Evolutionary conservation across 2,329 filamentous ascomycete genomes (phyloP).

Genomic region (Trematosphaeria pertusa): DNA sequence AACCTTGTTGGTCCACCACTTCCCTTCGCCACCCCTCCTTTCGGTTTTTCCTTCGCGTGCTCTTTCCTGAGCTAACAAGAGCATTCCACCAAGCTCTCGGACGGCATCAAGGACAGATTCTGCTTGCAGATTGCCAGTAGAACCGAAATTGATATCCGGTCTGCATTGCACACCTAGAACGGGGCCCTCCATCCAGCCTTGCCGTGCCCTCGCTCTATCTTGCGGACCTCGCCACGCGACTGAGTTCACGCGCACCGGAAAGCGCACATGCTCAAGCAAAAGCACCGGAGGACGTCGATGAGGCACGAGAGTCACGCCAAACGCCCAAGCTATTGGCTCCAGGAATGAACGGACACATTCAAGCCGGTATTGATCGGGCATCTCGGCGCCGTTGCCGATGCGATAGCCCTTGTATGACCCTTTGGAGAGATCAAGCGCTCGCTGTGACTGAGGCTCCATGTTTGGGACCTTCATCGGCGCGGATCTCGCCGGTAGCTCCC

Average conservation of each 20-base stretch:
- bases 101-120: conserved; percentile 59
- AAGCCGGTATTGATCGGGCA: conserved; percentile 65
- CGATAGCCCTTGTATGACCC: conserved; percentile 65
- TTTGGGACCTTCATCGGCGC: conserved; percentile 39
- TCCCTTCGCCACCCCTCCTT: conserved; percentile 59
- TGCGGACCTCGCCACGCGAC: conserved; percentile 61
- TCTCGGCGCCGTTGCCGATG: conserved; percentile 62
- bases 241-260: conserved; percentile 64
- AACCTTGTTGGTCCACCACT: conserved; percentile 66
- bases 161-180: conserved; percentile 63
- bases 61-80: conserved; percentile 67
- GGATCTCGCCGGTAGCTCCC: conserved; percentile 33
- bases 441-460: conserved; percentile 21
- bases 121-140: conserved; percentile 33
- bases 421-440: conserved; percentile 33
- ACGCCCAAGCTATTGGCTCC: conserved; percentile 65
- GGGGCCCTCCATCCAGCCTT: conserved; percentile 65
- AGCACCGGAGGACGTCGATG: conserved; percentile 57
- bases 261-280: conserved; percentile 57
- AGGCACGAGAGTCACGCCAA: conserved; percentile 60
- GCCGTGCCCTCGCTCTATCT: conserved; percentile 60
- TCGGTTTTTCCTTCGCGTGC: conserved; percentile 62
- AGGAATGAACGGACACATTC: conserved; percentile 64
- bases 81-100: conserved; percentile 63
- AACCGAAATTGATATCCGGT: conserved; percentile 61